Conservation (phyloP, 805 yeast species). For the Lachancea sp. region DNA sequence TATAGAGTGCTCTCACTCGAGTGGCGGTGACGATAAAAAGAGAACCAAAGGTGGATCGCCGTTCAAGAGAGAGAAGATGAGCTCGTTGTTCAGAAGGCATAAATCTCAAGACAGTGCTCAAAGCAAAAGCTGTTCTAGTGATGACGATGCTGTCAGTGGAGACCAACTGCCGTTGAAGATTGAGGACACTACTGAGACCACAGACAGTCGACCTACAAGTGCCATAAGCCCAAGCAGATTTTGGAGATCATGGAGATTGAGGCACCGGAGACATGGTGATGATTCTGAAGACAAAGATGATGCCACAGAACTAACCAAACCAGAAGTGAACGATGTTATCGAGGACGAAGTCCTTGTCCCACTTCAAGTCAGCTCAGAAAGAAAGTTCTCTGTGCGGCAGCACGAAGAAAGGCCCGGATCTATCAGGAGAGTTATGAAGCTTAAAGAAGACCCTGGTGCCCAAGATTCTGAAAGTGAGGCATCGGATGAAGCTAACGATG, state of each 20-base stretch:
- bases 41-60: constrained; percentile 15
- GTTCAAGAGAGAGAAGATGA: constrained; percentile 10
- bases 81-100: constrained; percentile 16
- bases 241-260: constrained; percentile 19
- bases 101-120: constrained; percentile 2
- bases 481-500: constrained; percentile 1
- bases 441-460: constrained; percentile 5
- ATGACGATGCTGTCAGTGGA: neutral
- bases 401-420: constrained; percentile 16
- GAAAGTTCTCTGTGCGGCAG: neutral
- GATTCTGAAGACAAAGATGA: constrained; percentile 4
- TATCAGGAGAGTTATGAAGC: constrained; percentile 13
- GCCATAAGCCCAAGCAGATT: constrained; percentile 9
- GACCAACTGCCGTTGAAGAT: neutral
- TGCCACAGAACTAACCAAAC: neutral
- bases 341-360: neutral
- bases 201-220: neutral
- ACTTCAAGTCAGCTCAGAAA: neutral
- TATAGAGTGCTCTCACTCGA: neutral
- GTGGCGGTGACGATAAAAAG: neutral
- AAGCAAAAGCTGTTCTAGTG: neutral
- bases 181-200: neutral
- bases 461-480: constrained; percentile 1
- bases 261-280: constrained; percentile 6
- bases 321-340: neutral